Evolutionary conservation across 441 rosid genomes (phyloP).

Genomic region (Hura crepitans): DNA sequence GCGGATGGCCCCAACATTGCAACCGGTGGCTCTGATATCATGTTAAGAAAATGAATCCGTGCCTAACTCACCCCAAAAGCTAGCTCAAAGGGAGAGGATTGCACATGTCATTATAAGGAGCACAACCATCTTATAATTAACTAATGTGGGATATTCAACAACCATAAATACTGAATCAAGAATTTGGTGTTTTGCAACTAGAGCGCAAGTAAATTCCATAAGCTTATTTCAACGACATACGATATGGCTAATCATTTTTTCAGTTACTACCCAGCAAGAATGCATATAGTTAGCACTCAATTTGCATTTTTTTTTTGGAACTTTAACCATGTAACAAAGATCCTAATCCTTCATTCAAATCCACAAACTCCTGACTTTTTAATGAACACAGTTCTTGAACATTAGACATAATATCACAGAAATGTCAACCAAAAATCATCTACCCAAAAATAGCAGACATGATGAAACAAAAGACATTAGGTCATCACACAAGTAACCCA

Average conservation of each 20-base stretch:
- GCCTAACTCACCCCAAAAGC: no score
- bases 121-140: no score
- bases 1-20: no score
- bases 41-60: no score
- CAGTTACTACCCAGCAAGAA: neutral
- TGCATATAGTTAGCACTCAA: neutral
- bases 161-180: neutral
- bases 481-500: slow-evolving; percentile 26
- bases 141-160: no score
- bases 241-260: neutral
- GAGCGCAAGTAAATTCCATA: neutral
- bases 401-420: neutral
- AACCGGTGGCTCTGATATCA: no score
- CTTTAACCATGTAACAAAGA: neutral
- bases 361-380: neutral
- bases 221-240: neutral
- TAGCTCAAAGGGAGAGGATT: no score
- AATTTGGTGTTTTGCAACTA: neutral
- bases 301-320: neutral
- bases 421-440: neutral
- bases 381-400: neutral
- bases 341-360: neutral
- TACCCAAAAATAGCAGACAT: neutral
- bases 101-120: no score
- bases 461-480: slow-evolving; percentile 14